phyloP scores from a whole-genome alignment of 2,329 filamentous ascomycete genomes.

The Cladosporium sp. region DNA sequence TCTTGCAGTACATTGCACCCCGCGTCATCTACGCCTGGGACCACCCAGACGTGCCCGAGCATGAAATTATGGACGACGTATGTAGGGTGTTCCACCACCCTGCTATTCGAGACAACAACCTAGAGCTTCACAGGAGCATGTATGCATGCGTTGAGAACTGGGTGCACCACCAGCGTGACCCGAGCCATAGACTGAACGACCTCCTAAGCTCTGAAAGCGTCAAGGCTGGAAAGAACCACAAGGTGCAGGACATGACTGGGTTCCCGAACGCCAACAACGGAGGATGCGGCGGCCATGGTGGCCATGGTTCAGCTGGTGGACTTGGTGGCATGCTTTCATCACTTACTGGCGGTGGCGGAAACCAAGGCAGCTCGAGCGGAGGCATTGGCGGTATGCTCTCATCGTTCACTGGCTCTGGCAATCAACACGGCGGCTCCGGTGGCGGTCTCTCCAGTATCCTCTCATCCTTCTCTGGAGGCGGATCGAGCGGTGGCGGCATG shows the following conservation, averaged over 20 bases:
- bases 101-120: constrained; percentile 70
- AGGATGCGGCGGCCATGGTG: not conserved
- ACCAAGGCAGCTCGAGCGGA: constrained; percentile 17
- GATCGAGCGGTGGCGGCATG: constrained; percentile 14
- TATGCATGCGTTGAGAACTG: constrained; percentile 81
- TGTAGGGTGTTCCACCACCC: constrained; percentile 89
- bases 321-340: constrained; percentile 13
- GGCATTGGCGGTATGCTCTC: constrained; percentile 18
- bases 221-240: constrained; percentile 77
- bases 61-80: constrained; percentile 82
- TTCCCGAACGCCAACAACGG: constrained; percentile 9
- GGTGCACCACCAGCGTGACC: constrained; percentile 68
- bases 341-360: not conserved
- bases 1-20: constrained; percentile 84
- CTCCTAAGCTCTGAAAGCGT: constrained; percentile 84
- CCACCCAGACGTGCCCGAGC: constrained; percentile 76
- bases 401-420: constrained; percentile 5
- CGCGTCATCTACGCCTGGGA: constrained; percentile 93
- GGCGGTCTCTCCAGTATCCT: constrained; percentile 13
- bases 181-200: constrained; percentile 63
- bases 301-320: constrained; percentile 9
- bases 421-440: constrained; percentile 12
- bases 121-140: constrained; percentile 86
- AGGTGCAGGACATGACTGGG: constrained; percentile 28
- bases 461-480: constrained; percentile 15